Conservation (phyloP, 495 filamentous ascomycete genomes). For the Penicillium nucicola region DNA sequence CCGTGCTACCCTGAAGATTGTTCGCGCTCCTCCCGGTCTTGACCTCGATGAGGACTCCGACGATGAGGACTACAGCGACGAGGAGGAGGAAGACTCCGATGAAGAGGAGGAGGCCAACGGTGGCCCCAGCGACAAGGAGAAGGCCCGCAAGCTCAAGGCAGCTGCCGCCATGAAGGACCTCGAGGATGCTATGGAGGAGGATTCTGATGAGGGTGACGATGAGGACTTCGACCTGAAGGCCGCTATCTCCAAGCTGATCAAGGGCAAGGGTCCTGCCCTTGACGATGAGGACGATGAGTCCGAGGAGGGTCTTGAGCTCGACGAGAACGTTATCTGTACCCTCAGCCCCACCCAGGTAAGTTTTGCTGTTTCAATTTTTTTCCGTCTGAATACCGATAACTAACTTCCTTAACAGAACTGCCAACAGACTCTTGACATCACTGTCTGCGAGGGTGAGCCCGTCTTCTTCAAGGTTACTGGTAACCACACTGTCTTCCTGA, state of each 20-base stretch:
- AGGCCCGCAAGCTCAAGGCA: slow-evolving; percentile 76
- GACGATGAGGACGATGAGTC: slow-evolving; percentile 62
- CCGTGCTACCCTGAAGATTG: slow-evolving; percentile 84
- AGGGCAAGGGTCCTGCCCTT: slow-evolving; percentile 77
- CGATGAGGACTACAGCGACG: slow-evolving; percentile 59
- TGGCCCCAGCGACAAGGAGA: slow-evolving; percentile 84
- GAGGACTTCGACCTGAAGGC: slow-evolving; percentile 60
- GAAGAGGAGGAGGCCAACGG: slow-evolving; percentile 75
- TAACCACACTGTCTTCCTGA: slow-evolving; percentile 85
- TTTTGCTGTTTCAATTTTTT: background rate
- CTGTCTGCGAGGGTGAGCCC: slow-evolving; percentile 76
- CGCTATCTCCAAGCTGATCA: slow-evolving; percentile 60
- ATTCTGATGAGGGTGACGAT: slow-evolving; percentile 57
- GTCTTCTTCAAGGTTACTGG: slow-evolving; percentile 90
- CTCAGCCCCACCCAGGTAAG: slow-evolving; percentile 78
- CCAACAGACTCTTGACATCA: slow-evolving; percentile 94
- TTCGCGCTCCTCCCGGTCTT: slow-evolving; percentile 60
- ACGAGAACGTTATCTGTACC: slow-evolving; percentile 91
- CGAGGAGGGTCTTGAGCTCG: slow-evolving; percentile 65
- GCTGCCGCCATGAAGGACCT: slow-evolving; percentile 68
- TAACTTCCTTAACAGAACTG: slow-evolving; percentile 58
- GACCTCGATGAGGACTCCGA: slow-evolving; percentile 54
- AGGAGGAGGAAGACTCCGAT: slow-evolving; percentile 64
- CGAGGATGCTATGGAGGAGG: slow-evolving; percentile 57
- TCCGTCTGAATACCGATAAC: slow-evolving; percentile 8